Base-by-base conservation (phyloP, 2,329 filamentous ascomycete species). In the Trichoderma breve region DNA sequence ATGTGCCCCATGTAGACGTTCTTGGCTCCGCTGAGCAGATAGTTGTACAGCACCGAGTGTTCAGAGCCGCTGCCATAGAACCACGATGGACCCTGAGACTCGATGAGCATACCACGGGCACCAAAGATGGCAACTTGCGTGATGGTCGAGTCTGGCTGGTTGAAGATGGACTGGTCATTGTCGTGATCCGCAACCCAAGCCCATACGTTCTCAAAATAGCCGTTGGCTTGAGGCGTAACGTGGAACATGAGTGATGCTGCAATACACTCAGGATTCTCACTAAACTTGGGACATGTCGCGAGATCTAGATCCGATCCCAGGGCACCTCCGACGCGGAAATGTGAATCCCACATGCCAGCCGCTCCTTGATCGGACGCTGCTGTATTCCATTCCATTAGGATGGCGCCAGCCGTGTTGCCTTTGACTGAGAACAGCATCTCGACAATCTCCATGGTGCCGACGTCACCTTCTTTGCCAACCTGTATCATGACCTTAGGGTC, bases 261-360 rank as follows among this genome's bases (percentile, higher is more conserved):
- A 3, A 87, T 84, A 78, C 91, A 93, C 5, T 85, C 81, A 2
- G 87, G 72, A 87, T 84, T 4, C 80, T 82, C 39, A n/a, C 39
- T 43, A n/a, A 43, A 43, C 15, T 43, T 43, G 18, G 39, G 39
- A 12, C 80, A 82, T 21, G 51, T 73, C 39, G 82, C 81, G 4
- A 87, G 87, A 71, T 43, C 39, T n/a, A 43, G 18, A 43, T 43
- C 39, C 81, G 14, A 91, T 91, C 36, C 92, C 92, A 3, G 86
- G 21, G 88, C 88, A 28, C 93, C 92, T 74, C 91, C 92, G 72
- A 95, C 86, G 73, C 92, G 90, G 79, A 92, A 86, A 80, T 95
- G 92, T 6, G 89, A 88, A 77, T 95, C 92, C 70, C 62, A 65
- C 3, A 65, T 32, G 1, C 18, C 62, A 0, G 28, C 62, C 3